Percentiles rank a stretch among this genome's conserved stretches.
Evolutionary conservation across 2,329 filamentous ascomycete species (phyloP).

Genomic region (Penicillium occitanis): DNA sequence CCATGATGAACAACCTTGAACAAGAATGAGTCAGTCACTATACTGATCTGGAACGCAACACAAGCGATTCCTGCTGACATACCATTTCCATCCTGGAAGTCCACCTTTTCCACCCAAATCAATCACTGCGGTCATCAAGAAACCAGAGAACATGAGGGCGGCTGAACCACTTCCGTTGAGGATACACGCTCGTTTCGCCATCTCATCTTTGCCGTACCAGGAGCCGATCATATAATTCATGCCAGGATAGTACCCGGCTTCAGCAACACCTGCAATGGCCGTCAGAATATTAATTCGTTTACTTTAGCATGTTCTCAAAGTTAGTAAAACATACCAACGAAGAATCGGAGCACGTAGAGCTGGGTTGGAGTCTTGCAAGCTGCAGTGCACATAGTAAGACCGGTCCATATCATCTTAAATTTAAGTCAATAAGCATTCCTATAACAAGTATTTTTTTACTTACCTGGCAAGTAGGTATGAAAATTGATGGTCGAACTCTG

Average conservation of each 20-base stretch:
- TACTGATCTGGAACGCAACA: too few relatives aligned
- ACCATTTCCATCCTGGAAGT: too few relatives aligned
- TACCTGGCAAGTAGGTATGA: too few relatives aligned
- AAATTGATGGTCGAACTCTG: too few relatives aligned
- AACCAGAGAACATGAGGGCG: constrained; percentile 49
- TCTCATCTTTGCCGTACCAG: constrained; percentile 37
- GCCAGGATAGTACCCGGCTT: constrained; percentile 50
- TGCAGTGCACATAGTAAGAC: constrained; percentile 49
- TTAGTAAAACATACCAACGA: constrained; percentile 41
- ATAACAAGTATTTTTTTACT: too few relatives aligned
- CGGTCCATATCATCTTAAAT: constrained; percentile 47
- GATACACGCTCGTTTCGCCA: constrained; percentile 54
- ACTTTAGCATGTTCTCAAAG: background rate
- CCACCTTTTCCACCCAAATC: constrained; percentile 31
- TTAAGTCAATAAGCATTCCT: too few relatives aligned
- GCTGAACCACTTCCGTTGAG: constrained; percentile 52
- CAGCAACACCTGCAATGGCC: too few relatives aligned
- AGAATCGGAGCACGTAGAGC: constrained; percentile 52
- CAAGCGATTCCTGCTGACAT: too few relatives aligned
- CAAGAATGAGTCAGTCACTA: too few relatives aligned
- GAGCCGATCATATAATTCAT: too few relatives aligned
- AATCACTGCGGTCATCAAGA: constrained; percentile 56
- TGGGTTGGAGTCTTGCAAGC: constrained; percentile 45
- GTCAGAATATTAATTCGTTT: too few relatives aligned
- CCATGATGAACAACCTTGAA: too few relatives aligned